phyloP scores from a whole-genome alignment of 805 yeast species.

The Schwanniomyces polymorphus region DNA sequence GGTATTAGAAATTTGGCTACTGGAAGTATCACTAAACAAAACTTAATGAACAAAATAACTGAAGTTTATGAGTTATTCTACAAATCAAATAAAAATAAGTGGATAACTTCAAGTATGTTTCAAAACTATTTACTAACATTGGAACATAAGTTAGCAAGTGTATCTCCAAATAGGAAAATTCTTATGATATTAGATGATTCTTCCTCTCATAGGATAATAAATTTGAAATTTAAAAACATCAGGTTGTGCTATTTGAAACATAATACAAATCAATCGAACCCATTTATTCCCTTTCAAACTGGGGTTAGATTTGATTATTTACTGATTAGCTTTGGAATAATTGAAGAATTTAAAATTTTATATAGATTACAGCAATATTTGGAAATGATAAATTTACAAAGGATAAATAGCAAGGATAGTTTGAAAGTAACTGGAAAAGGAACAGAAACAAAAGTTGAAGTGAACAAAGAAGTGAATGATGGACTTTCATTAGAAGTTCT shows the following conservation, averaged over 20 bases:
- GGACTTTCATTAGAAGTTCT: constrained; percentile 25
- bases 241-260: constrained; percentile 37
- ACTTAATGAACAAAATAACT: constrained; percentile 42
- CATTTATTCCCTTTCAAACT: constrained; percentile 30
- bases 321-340: constrained; percentile 65
- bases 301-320: constrained; percentile 54
- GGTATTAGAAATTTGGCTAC: constrained; percentile 15
- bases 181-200: constrained; percentile 60
- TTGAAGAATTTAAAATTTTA: constrained; percentile 58
- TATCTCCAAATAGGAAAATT: constrained; percentile 46
- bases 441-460: not conserved
- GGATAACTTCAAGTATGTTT: constrained; percentile 63
- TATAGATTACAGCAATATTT: constrained; percentile 60
- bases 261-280: constrained; percentile 36
- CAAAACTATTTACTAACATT: constrained; percentile 61
- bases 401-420: constrained; percentile 13
- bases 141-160: constrained; percentile 55
- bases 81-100: constrained; percentile 59
- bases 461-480: constrained; percentile 4
- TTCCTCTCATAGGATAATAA: constrained; percentile 57
- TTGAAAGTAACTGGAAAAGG: not conserved
- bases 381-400: constrained; percentile 40
- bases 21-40: constrained; percentile 10
- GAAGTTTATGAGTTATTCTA: constrained; percentile 53
- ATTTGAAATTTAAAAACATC: constrained; percentile 37